Base-by-base conservation (phyloP, 2,329 filamentous ascomycete species). In the Colletotrichum eleusines region DNA sequence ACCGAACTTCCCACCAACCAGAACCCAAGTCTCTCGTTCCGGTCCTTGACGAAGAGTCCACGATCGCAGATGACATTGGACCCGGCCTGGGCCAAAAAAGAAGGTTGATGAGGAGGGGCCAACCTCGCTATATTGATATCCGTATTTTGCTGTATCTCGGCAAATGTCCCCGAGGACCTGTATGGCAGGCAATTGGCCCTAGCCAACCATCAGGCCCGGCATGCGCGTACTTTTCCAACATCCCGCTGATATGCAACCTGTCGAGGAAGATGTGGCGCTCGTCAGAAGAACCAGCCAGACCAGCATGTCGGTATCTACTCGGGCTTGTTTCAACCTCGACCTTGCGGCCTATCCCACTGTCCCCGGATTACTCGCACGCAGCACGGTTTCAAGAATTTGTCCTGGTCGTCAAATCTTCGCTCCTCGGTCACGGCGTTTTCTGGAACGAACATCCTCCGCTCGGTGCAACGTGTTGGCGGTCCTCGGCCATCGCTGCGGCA, bases 1-100 rank as follows among this genome's bases (percentile, higher is more conserved):
- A 76, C 75, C 77, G 76, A 77, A 77, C 80, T 76, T 80, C 77
- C 80, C 80, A 79, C 80, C 76, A 82, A 77, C 80, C 69, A 78
- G 67, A 73, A 61, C 20, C 3, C 26, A 20, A 35, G 50, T 11
- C 53, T 12, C 40, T 26, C 20, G 14, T 33, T 35, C 42, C 20
- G 3, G 28, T 33, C 31, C 3, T 62, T 42, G 44, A 62, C 46
- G 23, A 33, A 46, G 58, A 66, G 42, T 26, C 50, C 59, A 54
- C 64, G 46, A 63, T 69, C 11, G n/a, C 38, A 68, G 69, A 63
- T 63, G 53, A 48, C 58, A 40, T 54, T 51, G 38, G 64, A 44
- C 53, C 63, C 57, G 58, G 62, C 51, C 35, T 63, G 11, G 40
- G n/a, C 58, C 51, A 26, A 53, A 54, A 63, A 40, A 20, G 35